Conservation (phyloP, 441 rosid species). For the Populus hybrid region DNA sequence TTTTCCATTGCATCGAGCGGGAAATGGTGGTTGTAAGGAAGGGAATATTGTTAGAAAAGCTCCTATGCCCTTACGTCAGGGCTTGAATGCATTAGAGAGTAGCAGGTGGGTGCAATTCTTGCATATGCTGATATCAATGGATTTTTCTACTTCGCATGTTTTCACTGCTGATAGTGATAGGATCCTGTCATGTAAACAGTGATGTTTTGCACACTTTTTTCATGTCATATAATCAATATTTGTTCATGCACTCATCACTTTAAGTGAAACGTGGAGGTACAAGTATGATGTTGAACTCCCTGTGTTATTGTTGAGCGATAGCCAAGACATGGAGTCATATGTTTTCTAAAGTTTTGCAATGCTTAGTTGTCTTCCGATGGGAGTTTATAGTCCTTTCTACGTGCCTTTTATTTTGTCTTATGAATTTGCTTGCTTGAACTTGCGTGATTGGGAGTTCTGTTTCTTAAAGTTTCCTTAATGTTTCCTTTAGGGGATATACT, state of each 20-base stretch:
- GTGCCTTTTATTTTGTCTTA: not conserved
- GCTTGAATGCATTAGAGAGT: conserved; percentile 11
- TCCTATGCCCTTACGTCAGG: conserved; percentile 12
- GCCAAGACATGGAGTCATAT: not conserved
- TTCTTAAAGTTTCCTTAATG: not conserved
- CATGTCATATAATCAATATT: not conserved
- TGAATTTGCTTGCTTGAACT: conserved; percentile 6
- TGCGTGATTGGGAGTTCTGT: conserved; percentile 1
- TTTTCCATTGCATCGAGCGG: conserved; percentile 41
- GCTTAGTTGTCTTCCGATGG: not conserved
- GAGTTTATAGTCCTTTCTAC: not conserved
- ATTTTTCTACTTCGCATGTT: not conserved
- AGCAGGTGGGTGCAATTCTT: conserved; percentile 27
- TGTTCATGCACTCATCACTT: not conserved
- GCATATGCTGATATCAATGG: not conserved
- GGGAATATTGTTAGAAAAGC: conserved; percentile 13
- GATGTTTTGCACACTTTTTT: not conserved
- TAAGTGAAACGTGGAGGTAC: not conserved
- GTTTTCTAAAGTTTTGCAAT: not conserved
- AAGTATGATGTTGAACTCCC: not conserved
- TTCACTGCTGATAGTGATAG: not conserved
- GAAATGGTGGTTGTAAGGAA: conserved; percentile 15
- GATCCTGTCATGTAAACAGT: not conserved
- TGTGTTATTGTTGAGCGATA: not conserved
- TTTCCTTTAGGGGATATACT: conserved; percentile 31